A percentile compares a stretch with the other conserved stretches of the same genome.
These are phyloP conservation scores for Diplodia seriata DNA, from an alignment of 2,329 filamentous ascomycete genomes.

Conservation along the genomic window DNA sequence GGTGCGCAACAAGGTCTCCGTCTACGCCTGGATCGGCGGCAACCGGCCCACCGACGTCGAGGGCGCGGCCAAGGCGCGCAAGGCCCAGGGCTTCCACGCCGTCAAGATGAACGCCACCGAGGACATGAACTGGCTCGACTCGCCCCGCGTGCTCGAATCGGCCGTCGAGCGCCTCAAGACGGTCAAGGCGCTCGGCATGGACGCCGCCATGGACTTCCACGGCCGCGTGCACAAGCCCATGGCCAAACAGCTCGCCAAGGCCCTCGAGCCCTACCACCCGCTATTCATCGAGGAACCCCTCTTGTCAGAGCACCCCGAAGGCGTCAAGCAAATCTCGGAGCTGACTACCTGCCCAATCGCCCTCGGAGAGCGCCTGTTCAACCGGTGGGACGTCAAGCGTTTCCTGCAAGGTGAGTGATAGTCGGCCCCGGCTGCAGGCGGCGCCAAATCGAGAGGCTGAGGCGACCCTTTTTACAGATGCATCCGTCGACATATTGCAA, in stretches of 20 bases:
- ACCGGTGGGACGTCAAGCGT: slow-evolving; percentile 74
- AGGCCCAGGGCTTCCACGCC: slow-evolving; percentile 67
- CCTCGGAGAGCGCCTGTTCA: slow-evolving; percentile 74
- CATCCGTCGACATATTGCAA: slow-evolving; percentile 73
- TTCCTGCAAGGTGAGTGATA: slow-evolving; percentile 63
- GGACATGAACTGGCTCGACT: slow-evolving; percentile 78
- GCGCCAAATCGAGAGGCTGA: slow-evolving; percentile 15
- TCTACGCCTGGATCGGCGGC: slow-evolving; percentile 81
- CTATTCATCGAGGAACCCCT: slow-evolving; percentile 81
- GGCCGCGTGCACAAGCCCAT: slow-evolving; percentile 80
- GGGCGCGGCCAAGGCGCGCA: slow-evolving; percentile 63
- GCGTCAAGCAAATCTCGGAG: slow-evolving; percentile 66
- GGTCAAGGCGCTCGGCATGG: slow-evolving; percentile 73
- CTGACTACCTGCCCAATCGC: slow-evolving; percentile 71
- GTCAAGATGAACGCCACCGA: slow-evolving; percentile 84
- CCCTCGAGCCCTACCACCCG: slow-evolving; percentile 70
- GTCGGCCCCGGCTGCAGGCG: background rate
- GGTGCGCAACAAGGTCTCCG: slow-evolving; percentile 71
- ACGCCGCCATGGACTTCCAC: slow-evolving; percentile 79
- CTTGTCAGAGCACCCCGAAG: slow-evolving; percentile 71
- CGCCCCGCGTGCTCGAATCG: slow-evolving; percentile 67
- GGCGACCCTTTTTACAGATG: slow-evolving; percentile 43
- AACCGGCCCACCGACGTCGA: slow-evolving; percentile 73
- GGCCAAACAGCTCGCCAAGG: slow-evolving; percentile 75
- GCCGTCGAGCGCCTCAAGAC: slow-evolving; percentile 71